A percentile compares a stretch with the other conserved stretches of the same genome.
These are phyloP conservation scores for Microbotryum saponariae DNA, from an alignment of 1,284 basidiomycete genomes.

Conservation along the genomic window DNA sequence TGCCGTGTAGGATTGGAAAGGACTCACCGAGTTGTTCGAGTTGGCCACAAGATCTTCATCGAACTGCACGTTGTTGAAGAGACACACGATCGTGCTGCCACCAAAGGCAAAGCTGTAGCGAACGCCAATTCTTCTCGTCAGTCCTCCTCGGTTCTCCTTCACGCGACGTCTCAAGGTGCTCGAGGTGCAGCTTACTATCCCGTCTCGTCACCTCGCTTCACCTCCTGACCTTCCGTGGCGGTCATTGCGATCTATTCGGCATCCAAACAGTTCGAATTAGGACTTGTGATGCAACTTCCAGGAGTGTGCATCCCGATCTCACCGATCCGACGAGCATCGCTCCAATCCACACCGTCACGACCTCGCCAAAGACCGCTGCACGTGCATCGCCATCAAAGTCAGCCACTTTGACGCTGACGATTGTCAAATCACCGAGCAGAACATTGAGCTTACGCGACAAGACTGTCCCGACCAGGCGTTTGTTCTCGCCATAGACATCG, in stretches of 20 bases:
- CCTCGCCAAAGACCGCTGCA: slow-evolving; percentile 66
- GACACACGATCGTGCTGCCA: slow-evolving; percentile 77
- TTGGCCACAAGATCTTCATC: slow-evolving; percentile 78
- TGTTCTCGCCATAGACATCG: slow-evolving; percentile 93
- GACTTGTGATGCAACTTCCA: slow-evolving; percentile 50
- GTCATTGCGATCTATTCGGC: slow-evolving; percentile 48
- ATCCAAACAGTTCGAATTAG: slow-evolving; percentile 58
- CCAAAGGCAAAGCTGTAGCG: slow-evolving; percentile 65
- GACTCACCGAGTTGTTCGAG: slow-evolving; percentile 35
- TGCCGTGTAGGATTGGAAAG: no score
- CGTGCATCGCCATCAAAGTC: neutral
- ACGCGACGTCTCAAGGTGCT: no score
- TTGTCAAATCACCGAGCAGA: no score
- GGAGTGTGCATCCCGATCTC: neutral
- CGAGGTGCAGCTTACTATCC: slow-evolving; percentile 42
- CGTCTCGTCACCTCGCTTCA: slow-evolving; percentile 78
- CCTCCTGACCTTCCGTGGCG: slow-evolving; percentile 68
- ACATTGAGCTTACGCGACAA: no score
- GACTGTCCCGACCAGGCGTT: slow-evolving; percentile 77
- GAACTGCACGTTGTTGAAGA: slow-evolving; percentile 75
- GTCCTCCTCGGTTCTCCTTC: no score
- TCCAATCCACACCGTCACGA: slow-evolving; percentile 60
- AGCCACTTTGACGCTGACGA: neutral
- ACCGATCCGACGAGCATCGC: slow-evolving; percentile 41
- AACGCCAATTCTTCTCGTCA: no score